phyloP scores from a whole-genome alignment of 108 stramenopile genomes.

The Cyclotella choctawhatcheeana region DNA sequence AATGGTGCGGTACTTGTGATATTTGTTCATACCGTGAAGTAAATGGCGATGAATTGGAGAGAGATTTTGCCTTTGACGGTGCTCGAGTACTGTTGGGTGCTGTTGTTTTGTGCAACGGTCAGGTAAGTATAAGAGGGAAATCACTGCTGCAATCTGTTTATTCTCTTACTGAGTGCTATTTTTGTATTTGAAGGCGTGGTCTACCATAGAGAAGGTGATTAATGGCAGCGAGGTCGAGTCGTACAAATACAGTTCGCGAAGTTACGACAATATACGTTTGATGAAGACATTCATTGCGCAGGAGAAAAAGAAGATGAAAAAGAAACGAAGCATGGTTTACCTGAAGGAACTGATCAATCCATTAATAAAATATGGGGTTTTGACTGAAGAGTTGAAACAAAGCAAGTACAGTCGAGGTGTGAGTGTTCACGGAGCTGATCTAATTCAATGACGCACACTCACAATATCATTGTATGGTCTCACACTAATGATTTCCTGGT shows the following conservation, averaged over 20 bases:
- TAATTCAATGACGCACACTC: too few relatives aligned
- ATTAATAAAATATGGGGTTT: conserved; percentile 48
- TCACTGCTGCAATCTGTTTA: background rate
- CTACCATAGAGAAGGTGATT: conserved; percentile 58
- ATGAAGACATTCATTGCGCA: conserved; percentile 10
- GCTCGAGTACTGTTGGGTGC: conserved; percentile 66
- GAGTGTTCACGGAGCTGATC: too few relatives aligned
- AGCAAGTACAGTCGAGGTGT: conserved; percentile 27
- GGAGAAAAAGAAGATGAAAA: conserved; percentile 31
- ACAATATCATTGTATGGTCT: too few relatives aligned
- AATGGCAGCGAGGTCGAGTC: conserved; percentile 57
- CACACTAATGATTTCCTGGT: conserved; percentile 7
- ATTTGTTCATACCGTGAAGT: conserved; percentile 47
- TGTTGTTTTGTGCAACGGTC: conserved; percentile 40
- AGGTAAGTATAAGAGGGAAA: conserved; percentile 18
- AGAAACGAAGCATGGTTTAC: conserved; percentile 49
- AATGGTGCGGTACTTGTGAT: conserved; percentile 86
- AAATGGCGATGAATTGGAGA: conserved; percentile 57
- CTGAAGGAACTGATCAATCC: conserved; percentile 60
- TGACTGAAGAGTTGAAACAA: conserved; percentile 45
- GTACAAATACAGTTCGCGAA: conserved; percentile 57
- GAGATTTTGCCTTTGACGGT: conserved; percentile 66
- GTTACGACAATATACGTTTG: background rate
- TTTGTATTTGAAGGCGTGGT: conserved; percentile 21
- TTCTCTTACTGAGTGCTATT: background rate